Evolutionary conservation across 164 flowering plant species (phyloP).

Genomic region (Tetracentron sinense): DNA sequence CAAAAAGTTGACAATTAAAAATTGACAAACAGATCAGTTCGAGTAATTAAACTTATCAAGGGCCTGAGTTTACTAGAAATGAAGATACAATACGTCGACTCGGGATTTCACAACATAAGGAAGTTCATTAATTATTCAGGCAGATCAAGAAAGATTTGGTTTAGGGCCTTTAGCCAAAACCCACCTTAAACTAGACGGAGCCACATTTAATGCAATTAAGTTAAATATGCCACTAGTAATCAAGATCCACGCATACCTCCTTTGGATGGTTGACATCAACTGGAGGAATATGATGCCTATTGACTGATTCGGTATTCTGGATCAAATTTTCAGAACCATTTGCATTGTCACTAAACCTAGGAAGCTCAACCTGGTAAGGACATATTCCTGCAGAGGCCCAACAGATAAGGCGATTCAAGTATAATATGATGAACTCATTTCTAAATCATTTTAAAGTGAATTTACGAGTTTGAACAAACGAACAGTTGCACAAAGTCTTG

Average conservation of each 20-base stretch:
- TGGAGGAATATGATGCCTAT: conserved; percentile 49
- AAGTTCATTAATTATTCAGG: neutral
- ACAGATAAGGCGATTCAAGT: neutral
- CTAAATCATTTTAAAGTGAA: neutral
- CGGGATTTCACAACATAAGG: too few species aligned
- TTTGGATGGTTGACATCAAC: conserved; percentile 21
- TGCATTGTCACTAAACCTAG: conserved; percentile 33
- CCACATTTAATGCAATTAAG: neutral
- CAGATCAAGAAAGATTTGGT: neutral
- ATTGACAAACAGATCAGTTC: too few species aligned
- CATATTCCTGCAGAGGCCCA: conserved; percentile 41
- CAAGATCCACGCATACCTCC: conserved; percentile 29
- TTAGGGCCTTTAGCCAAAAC: neutral
- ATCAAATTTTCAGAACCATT: conserved; percentile 25
- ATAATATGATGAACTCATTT: neutral
- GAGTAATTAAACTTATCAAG: too few species aligned
- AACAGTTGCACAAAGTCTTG: neutral
- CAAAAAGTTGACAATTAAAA: too few species aligned
- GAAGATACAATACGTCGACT: too few species aligned
- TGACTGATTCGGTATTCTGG: conserved; percentile 23
- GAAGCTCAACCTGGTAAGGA: conserved; percentile 44
- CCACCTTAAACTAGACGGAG: neutral
- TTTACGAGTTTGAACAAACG: neutral
- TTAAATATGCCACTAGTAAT: neutral
- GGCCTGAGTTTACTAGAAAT: too few species aligned